These are phyloP conservation scores for Hemerocallis citrina DNA, from an alignment of 106 monocot genomes.

Conservation along the genomic window DNA sequence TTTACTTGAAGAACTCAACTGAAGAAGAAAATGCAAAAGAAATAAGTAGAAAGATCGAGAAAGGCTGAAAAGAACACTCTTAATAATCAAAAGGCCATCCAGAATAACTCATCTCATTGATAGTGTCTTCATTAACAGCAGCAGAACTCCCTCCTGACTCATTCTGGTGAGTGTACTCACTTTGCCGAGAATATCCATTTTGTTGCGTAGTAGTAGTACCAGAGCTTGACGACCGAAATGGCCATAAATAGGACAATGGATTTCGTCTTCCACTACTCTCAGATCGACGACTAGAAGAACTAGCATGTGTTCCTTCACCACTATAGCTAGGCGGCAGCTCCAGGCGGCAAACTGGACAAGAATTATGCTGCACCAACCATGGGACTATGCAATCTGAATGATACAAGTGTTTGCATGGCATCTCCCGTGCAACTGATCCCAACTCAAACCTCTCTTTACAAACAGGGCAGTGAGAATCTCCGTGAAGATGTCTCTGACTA, in stretches of 20 bases:
- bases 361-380: constrained; percentile 83
- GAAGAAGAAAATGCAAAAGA: too few species aligned
- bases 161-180: constrained; percentile 11
- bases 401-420: constrained; percentile 86
- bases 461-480: constrained; percentile 78
- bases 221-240: constrained; percentile 38
- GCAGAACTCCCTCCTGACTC: not conserved
- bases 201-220: not conserved
- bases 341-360: constrained; percentile 79
- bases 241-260: constrained; percentile 48
- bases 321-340: constrained; percentile 37
- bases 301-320: constrained; percentile 3
- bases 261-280: constrained; percentile 45
- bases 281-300: constrained; percentile 7
- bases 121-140: not conserved
- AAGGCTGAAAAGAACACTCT: not conserved
- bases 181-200: constrained; percentile 11
- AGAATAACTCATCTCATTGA: constrained; percentile 15
- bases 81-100: constrained; percentile 53
- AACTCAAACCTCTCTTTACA: constrained; percentile 84
- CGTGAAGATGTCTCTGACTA: constrained; percentile 53
- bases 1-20: too few species aligned
- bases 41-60: too few species aligned
- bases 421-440: constrained; percentile 61
- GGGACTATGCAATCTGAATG: constrained; percentile 84